phyloP scores from a whole-genome alignment of 148 eudicot species.

The Rhododendron ferrugineum region DNA sequence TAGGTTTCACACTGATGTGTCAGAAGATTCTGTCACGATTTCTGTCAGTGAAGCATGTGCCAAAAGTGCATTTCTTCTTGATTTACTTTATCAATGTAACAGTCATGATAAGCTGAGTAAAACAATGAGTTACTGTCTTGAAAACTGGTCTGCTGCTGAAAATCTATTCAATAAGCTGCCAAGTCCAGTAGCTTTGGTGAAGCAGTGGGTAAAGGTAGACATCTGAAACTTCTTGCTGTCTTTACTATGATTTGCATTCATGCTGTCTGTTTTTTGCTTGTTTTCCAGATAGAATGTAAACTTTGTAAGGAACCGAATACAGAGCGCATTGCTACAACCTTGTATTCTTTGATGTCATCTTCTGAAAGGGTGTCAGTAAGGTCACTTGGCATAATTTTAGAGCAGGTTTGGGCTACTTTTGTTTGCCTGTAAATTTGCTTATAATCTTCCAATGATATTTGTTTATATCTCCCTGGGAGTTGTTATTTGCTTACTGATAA shows the following conservation, averaged over 20 bases:
- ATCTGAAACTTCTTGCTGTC: background rate
- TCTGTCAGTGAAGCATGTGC: constrained; percentile 58
- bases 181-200: constrained; percentile 58
- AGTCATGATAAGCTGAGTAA: constrained; percentile 31
- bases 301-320: constrained; percentile 27
- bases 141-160: constrained; percentile 68
- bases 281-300: constrained; percentile 55
- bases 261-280: constrained; percentile 17
- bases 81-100: constrained; percentile 44
- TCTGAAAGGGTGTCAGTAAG: constrained; percentile 40
- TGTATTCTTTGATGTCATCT: constrained; percentile 42
- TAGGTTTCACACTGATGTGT: constrained; percentile 21
- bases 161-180: constrained; percentile 41
- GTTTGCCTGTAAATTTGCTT: background rate
- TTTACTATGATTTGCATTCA: constrained; percentile 10
- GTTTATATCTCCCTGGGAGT: background rate
- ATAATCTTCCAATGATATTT: background rate
- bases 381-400: constrained; percentile 46
- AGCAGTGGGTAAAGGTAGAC: constrained; percentile 81
- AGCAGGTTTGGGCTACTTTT: constrained; percentile 53
- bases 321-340: constrained; percentile 26
- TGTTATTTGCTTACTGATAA: background rate
- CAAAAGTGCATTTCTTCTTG: constrained; percentile 49
- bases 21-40: constrained; percentile 46
- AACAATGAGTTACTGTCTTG: constrained; percentile 37